Evolutionary conservation across 2,329 filamentous ascomycete genomes (phyloP).

Genomic region (Ascochyta rabiei): DNA sequence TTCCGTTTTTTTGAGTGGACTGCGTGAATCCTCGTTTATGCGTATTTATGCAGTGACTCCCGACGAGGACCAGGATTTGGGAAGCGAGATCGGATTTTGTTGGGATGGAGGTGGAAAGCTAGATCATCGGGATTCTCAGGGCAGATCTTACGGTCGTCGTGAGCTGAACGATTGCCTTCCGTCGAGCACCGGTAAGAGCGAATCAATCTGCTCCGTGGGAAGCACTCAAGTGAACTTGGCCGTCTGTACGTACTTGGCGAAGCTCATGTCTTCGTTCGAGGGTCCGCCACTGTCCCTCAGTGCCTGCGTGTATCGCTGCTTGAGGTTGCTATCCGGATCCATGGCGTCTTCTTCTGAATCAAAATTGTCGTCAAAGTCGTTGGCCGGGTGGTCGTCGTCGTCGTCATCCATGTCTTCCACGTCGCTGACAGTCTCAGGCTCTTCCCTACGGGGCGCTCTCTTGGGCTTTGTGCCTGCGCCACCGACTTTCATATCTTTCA

Average conservation of each 20-base stretch:
- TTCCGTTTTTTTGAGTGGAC: not conserved
- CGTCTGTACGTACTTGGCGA: constrained; percentile 56
- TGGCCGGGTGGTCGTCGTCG: constrained; percentile 22
- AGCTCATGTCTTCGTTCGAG: constrained; percentile 57
- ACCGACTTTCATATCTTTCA: constrained; percentile 83
- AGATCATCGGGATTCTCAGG: not conserved
- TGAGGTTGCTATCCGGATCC: constrained; percentile 67
- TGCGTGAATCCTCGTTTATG: not conserved
- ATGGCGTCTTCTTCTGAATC: constrained; percentile 63
- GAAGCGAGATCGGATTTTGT: constrained; percentile 18
- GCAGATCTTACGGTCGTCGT: not conserved
- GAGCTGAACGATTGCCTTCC: not conserved
- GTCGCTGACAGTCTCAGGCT: constrained; percentile 59
- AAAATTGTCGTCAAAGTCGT: constrained; percentile 58
- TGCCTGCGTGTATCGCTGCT: constrained; percentile 77
- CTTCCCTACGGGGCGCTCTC: constrained; percentile 48
- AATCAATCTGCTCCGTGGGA: not conserved
- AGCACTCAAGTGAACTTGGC: constrained; percentile 43
- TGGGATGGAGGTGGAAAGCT: constrained; percentile 1
- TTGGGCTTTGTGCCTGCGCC: constrained; percentile 40
- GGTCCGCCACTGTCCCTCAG: constrained; percentile 58
- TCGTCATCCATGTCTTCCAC: constrained; percentile 57
- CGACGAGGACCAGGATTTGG: constrained; percentile 17
- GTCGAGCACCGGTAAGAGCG: not conserved
- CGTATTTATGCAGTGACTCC: constrained; percentile 15